phyloP scores from a whole-genome alignment of 805 yeast genomes.

The Saccharomycopsis sp. region DNA sequence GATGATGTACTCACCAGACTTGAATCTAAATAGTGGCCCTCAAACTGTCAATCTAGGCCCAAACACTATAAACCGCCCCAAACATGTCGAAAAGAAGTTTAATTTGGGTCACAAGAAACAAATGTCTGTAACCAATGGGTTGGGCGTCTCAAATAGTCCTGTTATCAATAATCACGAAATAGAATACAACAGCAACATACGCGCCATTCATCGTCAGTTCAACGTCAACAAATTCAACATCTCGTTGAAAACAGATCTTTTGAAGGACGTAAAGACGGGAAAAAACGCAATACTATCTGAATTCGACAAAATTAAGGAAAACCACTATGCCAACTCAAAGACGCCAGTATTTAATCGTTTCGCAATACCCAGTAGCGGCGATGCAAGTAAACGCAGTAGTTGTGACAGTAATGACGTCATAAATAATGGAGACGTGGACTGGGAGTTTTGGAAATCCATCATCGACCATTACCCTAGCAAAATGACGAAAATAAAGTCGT shows the following conservation, averaged over 20 bases:
- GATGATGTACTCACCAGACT: slow-evolving; percentile 18
- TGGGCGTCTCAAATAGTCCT: background rate
- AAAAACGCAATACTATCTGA: slow-evolving; percentile 10
- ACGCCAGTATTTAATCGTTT: slow-evolving; percentile 17
- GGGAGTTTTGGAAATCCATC: slow-evolving; percentile 20
- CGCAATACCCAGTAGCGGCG: background rate
- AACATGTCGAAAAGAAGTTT: slow-evolving; percentile 7
- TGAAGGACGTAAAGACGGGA: slow-evolving; percentile 18
- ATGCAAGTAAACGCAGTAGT: background rate
- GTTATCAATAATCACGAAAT: slow-evolving; percentile 3
- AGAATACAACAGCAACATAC: slow-evolving; percentile 12
- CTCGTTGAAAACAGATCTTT: slow-evolving; percentile 17
- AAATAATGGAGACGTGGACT: slow-evolving; percentile 6
- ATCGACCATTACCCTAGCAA: slow-evolving; percentile 18
- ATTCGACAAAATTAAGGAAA: slow-evolving; percentile 14
- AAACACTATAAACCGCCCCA: background rate
- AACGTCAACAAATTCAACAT: slow-evolving; percentile 20
- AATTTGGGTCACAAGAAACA: slow-evolving; percentile 1
- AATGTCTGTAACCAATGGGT: background rate
- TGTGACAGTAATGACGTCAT: background rate
- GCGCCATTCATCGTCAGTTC: slow-evolving; percentile 19
- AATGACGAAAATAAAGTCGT: slow-evolving; percentile 14
- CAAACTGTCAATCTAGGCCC: slow-evolving; percentile 13
- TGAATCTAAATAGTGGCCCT: background rate
- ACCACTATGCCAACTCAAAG: slow-evolving; percentile 1